phyloP scores from a whole-genome alignment of 164 flowering plant species.

The Akebia trifoliata region DNA sequence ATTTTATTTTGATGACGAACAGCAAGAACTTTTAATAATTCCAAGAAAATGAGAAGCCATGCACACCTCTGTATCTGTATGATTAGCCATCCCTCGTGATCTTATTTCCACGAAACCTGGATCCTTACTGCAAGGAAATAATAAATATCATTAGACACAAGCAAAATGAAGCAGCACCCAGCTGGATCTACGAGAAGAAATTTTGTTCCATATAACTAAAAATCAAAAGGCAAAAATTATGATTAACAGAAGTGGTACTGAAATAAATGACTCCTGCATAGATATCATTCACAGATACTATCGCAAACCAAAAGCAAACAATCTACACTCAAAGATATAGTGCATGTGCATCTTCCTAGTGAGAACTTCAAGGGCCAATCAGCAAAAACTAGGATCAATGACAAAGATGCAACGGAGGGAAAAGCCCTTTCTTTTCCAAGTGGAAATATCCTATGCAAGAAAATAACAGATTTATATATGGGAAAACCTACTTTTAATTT shows the following conservation, averaged over 20 bases:
- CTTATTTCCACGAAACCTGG: slow-evolving; percentile 71
- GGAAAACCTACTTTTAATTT: no score
- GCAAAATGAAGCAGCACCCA: no score
- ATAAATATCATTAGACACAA: slow-evolving; percentile 1
- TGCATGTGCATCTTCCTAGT: no score
- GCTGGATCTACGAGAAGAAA: background rate
- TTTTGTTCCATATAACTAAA: no score
- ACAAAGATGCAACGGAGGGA: no score
- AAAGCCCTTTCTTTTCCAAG: no score
- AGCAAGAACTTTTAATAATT: background rate
- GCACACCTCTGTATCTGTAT: slow-evolving; percentile 53
- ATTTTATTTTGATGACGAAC: background rate
- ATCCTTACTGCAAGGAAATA: slow-evolving; percentile 62
- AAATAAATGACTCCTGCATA: background rate
- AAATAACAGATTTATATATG: no score
- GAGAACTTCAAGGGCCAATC: no score
- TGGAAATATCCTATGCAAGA: no score
- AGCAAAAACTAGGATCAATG: no score
- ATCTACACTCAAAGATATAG: no score
- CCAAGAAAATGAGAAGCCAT: background rate
- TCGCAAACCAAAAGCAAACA: background rate
- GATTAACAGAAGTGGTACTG: background rate
- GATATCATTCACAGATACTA: no score
- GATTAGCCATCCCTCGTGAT: slow-evolving; percentile 21
- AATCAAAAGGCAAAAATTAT: background rate